Evolutionary conservation across 805 yeast genomes (phyloP).

Genomic region (Wickerhamomyces chaumierensis): DNA sequence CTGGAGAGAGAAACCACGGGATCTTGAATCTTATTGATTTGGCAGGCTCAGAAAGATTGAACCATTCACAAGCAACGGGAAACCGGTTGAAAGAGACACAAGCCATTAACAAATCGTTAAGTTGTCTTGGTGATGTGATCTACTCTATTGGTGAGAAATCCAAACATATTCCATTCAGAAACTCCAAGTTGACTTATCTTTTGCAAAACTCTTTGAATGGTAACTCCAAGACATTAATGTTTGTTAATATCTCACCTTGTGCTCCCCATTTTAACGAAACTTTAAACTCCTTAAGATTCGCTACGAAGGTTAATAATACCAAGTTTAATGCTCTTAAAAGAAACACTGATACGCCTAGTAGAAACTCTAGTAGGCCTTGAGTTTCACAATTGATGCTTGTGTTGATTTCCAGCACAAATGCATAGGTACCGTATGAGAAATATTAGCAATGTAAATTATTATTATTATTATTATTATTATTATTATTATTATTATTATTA

Average conservation of each 20-base stretch:
- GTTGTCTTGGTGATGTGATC: conserved; percentile 86
- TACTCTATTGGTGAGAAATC: conserved; percentile 46
- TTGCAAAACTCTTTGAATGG: conserved; percentile 80
- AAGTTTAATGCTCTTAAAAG: conserved; percentile 12
- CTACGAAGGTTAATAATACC: conserved; percentile 67
- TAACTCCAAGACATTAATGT: conserved; percentile 82
- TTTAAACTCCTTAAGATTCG: conserved; percentile 77
- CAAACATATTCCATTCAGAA: conserved; percentile 83
- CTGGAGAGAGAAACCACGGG: conserved; percentile 43
- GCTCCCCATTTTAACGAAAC: conserved; percentile 60
- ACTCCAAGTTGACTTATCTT: conserved; percentile 82
- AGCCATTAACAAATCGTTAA: conserved; percentile 77
- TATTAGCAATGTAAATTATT: too few relatives aligned
- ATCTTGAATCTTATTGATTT: conserved; percentile 74
- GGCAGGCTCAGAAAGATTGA: conserved; percentile 87
- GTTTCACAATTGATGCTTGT: too few relatives aligned
- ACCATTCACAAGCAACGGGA: conserved; percentile 68
- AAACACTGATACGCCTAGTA: too few relatives aligned
- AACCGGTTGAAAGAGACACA: conserved; percentile 79
- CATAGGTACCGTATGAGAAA: too few relatives aligned
- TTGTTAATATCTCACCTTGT: conserved; percentile 76
- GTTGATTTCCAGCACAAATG: too few relatives aligned
- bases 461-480: too few relatives aligned
- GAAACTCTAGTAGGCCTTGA: too few relatives aligned
- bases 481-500: too few relatives aligned